Evolutionary conservation across 495 filamentous ascomycete species (phyloP).

Genomic region (Penicillium lagena): DNA sequence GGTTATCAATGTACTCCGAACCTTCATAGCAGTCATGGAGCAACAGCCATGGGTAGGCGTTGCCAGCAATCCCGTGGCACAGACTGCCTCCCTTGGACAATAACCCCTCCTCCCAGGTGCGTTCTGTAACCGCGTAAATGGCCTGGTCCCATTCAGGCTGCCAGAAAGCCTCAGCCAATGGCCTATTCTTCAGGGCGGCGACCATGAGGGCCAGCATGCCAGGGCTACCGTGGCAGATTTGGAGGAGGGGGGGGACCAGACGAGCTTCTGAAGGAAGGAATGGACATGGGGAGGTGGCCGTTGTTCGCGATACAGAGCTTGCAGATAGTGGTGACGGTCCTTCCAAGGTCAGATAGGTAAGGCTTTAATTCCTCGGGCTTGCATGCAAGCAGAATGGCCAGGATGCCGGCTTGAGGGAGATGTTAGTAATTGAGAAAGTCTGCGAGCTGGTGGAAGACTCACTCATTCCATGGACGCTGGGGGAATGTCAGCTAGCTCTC

Average conservation of each 20-base stretch:
- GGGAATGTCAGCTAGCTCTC: background rate
- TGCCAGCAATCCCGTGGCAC: conserved; percentile 43
- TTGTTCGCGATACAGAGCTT: conserved; percentile 24
- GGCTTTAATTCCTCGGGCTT: conserved; percentile 18
- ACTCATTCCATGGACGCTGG: conserved; percentile 28
- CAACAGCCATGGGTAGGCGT: conserved; percentile 34
- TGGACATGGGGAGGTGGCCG: conserved; percentile 36
- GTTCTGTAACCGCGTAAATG: conserved; percentile 25
- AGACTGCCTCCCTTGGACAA: conserved; percentile 42
- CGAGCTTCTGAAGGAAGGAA: conserved; percentile 14
- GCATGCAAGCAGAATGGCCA: conserved; percentile 36
- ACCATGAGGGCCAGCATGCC: conserved; percentile 32
- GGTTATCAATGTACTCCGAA: conserved; percentile 10
- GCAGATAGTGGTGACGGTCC: conserved; percentile 33
- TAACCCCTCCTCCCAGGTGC: conserved; percentile 42
- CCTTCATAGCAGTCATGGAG: conserved; percentile 31
- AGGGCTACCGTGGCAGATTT: conserved; percentile 43
- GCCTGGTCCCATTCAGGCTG: conserved; percentile 36
- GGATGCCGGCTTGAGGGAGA: conserved; percentile 28
- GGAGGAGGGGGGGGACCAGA: conserved; percentile 28
- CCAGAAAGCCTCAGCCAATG: conserved; percentile 23
- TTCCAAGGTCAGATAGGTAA: conserved; percentile 29
- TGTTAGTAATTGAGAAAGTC: background rate
- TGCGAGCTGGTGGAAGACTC: conserved; percentile 5
- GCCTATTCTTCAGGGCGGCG: conserved; percentile 21